Percentiles rank a stretch among this genome's conserved stretches.
Evolutionary conservation across 345 rosid genomes (phyloP).

Genomic region (Abelmoschus esculentus): DNA sequence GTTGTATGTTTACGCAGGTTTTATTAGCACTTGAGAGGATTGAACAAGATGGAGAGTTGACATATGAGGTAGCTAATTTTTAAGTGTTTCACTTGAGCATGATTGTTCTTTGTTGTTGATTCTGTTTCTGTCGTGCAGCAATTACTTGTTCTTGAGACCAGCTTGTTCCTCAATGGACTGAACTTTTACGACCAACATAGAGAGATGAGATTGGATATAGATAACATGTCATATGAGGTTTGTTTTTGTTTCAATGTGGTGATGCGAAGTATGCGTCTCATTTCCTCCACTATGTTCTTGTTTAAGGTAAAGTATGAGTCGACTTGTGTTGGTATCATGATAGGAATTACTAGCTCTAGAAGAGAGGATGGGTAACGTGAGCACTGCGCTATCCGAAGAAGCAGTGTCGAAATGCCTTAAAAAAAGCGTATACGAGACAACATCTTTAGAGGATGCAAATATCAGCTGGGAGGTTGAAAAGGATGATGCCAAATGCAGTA

Average conservation of each 20-base stretch:
- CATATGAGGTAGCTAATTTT: slow-evolving; percentile 60
- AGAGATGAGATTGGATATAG: slow-evolving; percentile 94
- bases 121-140: slow-evolving; percentile 47
- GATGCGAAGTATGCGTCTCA: not conserved
- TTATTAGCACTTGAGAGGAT: slow-evolving; percentile 84
- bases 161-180: slow-evolving; percentile 59
- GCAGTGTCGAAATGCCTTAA: slow-evolving; percentile 56
- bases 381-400: slow-evolving; percentile 90
- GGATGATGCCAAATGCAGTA: slow-evolving; percentile 27
- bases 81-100: slow-evolving; percentile 6
- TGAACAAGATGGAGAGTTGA: slow-evolving; percentile 73
- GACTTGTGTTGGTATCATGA: slow-evolving; percentile 11
- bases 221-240: slow-evolving; percentile 97
- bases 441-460: slow-evolving; percentile 27
- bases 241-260: slow-evolving; percentile 16
- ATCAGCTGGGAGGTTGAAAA: slow-evolving; percentile 22
- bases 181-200: slow-evolving; percentile 81
- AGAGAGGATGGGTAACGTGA: slow-evolving; percentile 92
- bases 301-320: not conserved
- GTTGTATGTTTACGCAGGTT: slow-evolving; percentile 41
- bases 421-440: slow-evolving; percentile 44
- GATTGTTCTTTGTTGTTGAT: not conserved
- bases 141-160: slow-evolving; percentile 71
- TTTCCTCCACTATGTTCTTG: not conserved
- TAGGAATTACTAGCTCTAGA: slow-evolving; percentile 91